phyloP scores from a whole-genome alignment of 495 filamentous ascomycete genomes.

The Tuber indicum region DNA sequence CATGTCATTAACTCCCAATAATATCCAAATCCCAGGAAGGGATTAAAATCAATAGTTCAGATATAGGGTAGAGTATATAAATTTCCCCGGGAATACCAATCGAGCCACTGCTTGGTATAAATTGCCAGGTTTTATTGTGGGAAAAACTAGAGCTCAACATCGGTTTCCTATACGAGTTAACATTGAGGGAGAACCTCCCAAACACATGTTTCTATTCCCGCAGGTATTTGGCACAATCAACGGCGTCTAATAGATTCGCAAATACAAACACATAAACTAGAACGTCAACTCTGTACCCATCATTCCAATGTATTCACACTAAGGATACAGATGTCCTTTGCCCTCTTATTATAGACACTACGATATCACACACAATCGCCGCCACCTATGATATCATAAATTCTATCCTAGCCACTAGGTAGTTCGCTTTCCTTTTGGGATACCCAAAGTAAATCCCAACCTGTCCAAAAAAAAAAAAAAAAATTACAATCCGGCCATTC shows the following conservation, averaged over 20 bases:
- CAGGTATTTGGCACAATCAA: not conserved
- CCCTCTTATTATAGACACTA: no score
- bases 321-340: no score
- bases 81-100: not conserved
- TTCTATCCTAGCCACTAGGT: no score
- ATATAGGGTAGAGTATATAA: not conserved
- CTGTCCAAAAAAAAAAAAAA: no score
- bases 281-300: not conserved
- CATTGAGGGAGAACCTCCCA: not conserved
- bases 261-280: not conserved
- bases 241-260: not conserved
- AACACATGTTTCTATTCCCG: not conserved
- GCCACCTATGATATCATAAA: no score
- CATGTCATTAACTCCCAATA: not conserved
- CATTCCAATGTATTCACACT: not conserved
- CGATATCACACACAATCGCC: no score
- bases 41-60: not conserved
- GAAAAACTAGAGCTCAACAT: no score
- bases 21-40: not conserved
- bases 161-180: not conserved
- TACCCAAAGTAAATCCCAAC: no score
- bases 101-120: not conserved
- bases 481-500: no score
- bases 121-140: not conserved
- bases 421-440: no score